These are phyloP conservation scores for Colletotrichum tamarilloi DNA, from an alignment of 2,329 filamentous ascomycete genomes.

Conservation along the genomic window DNA sequence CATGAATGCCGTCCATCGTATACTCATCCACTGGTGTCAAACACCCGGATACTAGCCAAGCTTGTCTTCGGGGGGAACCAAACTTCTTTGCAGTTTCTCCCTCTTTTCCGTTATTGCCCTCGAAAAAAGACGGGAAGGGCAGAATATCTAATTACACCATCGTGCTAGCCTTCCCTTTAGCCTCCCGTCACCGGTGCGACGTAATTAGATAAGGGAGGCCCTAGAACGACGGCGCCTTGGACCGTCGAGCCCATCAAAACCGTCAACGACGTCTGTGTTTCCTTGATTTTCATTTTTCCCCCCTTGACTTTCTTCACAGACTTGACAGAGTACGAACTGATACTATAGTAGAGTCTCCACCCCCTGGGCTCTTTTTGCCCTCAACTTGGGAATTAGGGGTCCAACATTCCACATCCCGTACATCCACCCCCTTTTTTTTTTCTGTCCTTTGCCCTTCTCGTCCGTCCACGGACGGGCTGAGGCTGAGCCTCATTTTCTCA, in stretches of 20 bases:
- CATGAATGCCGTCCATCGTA: neutral
- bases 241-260: neutral
- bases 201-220: slow-evolving; percentile 1
- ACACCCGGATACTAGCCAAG: neutral
- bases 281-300: neutral
- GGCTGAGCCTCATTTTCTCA: neutral
- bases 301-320: no score
- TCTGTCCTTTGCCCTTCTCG: neutral
- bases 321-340: no score
- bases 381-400: neutral
- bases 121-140: neutral
- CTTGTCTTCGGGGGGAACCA: neutral
- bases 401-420: slow-evolving; percentile 5
- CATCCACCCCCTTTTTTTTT: neutral
- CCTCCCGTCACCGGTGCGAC: slow-evolving; percentile 2
- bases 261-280: neutral
- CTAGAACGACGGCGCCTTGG: neutral
- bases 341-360: neutral
- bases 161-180: neutral
- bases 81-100: neutral
- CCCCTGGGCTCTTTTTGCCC: neutral
- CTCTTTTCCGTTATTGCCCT: no score
- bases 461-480: neutral
- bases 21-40: neutral
- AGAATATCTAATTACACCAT: neutral